Evolutionary conservation across 345 rosid species (phyloP), one percentile per base, ranked within the genome.

Genomic region (Eucalyptus regnans): DNA sequence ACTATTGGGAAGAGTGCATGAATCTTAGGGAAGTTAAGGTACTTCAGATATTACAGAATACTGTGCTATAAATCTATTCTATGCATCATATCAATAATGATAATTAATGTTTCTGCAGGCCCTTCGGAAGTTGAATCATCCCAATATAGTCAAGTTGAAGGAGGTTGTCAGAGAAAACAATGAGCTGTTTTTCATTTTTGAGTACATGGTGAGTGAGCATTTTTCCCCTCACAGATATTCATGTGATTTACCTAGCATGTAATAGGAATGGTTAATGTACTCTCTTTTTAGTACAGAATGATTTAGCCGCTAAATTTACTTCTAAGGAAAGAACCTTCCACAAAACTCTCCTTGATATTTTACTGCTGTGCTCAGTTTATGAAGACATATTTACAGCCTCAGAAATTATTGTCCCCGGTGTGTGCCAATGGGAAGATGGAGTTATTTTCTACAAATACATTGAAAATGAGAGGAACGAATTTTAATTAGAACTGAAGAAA

Each of bases 21-120:
- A 96, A 95, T 90, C 92, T 97, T 90, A 91, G 98, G 91, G 99
- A 97, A 95, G 97, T 97, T 80, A 97, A 97, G 97, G 99, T 97
- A 87, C 66, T 89, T 58, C 15, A 58, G 23, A 23, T 81, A 22
- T 86, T 90, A 62, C 48, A 12, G 68, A 54, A 54, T 86, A 54
- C 44, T 33, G 68, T 60, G 66, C 6, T 33, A 60, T 37, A 60
- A 43, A 54, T 52, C 64, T 31, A 86, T 86, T 52, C 7, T 37
- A 13, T 54, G 44, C 25, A 33, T 43, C 84, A 10, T 76, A 10
- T 76, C 29, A 20, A 48, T 20, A 83, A 64, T 80, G 14, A 71
- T 51, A 71, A 86, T 22, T 68, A 86, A 86, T 89, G 68, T 50
- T 89, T 94, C 62, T 94, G 90, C 93, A 97, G 99, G 99, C 96